Conservation (phyloP, 441 rosid genomes). For the Adansonia grandidieri region DNA sequence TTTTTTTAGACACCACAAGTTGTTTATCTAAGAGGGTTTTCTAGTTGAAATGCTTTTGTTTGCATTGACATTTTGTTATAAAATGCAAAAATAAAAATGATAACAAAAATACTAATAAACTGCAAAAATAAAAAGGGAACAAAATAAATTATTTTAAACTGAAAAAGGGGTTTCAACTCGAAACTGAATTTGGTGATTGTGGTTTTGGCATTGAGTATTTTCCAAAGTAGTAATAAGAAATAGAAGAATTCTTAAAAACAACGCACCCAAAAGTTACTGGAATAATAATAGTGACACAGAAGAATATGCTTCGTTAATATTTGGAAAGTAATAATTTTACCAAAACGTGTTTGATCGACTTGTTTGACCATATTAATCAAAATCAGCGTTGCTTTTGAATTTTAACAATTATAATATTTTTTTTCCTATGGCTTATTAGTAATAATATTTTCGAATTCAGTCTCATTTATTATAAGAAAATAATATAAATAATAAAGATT, state of each 20-base stretch:
- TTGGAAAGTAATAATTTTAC: not conserved
- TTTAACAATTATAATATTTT: not conserved
- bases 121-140: not conserved
- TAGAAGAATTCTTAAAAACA: not conserved
- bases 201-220: not conserved
- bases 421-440: not conserved
- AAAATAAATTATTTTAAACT: not conserved
- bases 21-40: constrained; percentile 42
- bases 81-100: not conserved
- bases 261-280: not conserved
- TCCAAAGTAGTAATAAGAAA: not conserved
- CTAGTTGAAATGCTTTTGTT: not conserved
- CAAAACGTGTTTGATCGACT: not conserved
- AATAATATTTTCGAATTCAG: not conserved
- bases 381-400: not conserved
- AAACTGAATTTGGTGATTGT: constrained; percentile 1
- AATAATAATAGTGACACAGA: not conserved
- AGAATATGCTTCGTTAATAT: not conserved
- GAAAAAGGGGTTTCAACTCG: not conserved
- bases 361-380: not conserved
- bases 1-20: constrained; percentile 41
- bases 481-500: too few species aligned
- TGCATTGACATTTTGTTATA: constrained; percentile 20
- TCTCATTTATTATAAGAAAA: not conserved
- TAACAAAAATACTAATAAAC: not conserved